Evolutionary conservation across 1,284 basidiomycete genomes (phyloP).

Genomic region (Melanopsichium pennsylvanicum): DNA sequence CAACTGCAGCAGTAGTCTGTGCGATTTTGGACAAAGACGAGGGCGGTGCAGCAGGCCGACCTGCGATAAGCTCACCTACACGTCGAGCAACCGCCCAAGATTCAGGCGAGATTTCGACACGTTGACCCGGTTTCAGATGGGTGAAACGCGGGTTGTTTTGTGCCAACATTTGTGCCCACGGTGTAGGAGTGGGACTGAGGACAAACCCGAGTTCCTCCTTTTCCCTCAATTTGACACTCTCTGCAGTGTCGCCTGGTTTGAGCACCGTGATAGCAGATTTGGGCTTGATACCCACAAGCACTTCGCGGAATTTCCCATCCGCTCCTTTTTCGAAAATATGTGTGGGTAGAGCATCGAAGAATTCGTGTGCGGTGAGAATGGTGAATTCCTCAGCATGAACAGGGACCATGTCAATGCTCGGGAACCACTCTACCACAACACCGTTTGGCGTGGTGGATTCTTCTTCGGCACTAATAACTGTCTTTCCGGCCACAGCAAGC

Average conservation of each 20-base stretch:
- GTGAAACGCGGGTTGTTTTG: slow-evolving; percentile 53
- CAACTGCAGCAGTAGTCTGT: not conserved
- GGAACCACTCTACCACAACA: slow-evolving; percentile 75
- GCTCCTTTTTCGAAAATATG: slow-evolving; percentile 77
- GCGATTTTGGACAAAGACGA: not conserved
- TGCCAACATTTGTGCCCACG: slow-evolving; percentile 72
- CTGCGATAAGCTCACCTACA: slow-evolving; percentile 58
- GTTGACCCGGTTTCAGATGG: slow-evolving; percentile 52
- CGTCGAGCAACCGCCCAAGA: slow-evolving; percentile 57
- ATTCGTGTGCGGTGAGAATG: slow-evolving; percentile 92
- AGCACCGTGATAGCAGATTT: slow-evolving; percentile 42
- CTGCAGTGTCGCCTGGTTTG: slow-evolving; percentile 32
- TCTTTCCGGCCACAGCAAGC: slow-evolving; percentile 38
- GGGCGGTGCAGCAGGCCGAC: slow-evolving; percentile 33
- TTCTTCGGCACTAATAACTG: slow-evolving; percentile 37
- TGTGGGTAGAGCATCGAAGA: slow-evolving; percentile 95
- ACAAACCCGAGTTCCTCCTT: slow-evolving; percentile 71
- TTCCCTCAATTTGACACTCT: not conserved
- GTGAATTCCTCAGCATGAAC: slow-evolving; percentile 72
- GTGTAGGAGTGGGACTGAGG: slow-evolving; percentile 74
- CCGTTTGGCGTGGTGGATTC: slow-evolving; percentile 20
- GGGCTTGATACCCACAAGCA: slow-evolving; percentile 74
- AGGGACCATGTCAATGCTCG: slow-evolving; percentile 76
- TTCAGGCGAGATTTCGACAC: slow-evolving; percentile 61
- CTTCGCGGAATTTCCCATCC: slow-evolving; percentile 82